Conservation (phyloP, 2,329 filamentous ascomycete species). For the Aspergillus sp. region DNA sequence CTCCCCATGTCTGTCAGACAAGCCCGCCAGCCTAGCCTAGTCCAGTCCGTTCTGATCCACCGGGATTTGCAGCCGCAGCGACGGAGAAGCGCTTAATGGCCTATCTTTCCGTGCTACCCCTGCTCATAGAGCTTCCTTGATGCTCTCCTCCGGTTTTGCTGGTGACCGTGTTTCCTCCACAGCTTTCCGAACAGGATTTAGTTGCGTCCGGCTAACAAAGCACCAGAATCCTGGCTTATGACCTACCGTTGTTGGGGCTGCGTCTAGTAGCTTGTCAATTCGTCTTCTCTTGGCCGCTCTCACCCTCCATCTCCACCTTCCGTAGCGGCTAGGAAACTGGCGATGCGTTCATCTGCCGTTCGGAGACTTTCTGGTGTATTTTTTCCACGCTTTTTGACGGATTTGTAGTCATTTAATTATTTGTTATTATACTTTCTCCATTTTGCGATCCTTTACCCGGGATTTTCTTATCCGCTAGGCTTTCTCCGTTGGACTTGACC, state of each 20-base stretch:
- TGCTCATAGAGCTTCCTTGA: slow-evolving; percentile 5
- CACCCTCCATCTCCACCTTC: slow-evolving; percentile 9
- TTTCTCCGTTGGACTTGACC: not conserved
- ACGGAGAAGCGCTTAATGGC: slow-evolving; percentile 22
- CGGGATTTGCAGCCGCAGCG: slow-evolving; percentile 21
- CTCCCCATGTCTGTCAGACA: slow-evolving; percentile 15
- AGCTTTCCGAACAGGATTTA: slow-evolving; percentile 10
- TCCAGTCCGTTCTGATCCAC: slow-evolving; percentile 15
- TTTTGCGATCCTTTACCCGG: not conserved
- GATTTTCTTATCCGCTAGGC: not conserved
- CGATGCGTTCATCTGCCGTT: slow-evolving; percentile 12
- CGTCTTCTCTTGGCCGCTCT: slow-evolving; percentile 1
- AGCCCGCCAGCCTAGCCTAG: slow-evolving; percentile 13
- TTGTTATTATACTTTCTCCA: not conserved
- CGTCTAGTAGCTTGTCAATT: slow-evolving; percentile 11
- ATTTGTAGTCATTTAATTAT: not conserved
- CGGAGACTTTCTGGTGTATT: slow-evolving; percentile 12
- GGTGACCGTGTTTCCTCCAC: not conserved
- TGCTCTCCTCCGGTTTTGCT: not conserved
- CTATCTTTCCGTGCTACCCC: slow-evolving; percentile 5
- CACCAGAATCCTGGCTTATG: slow-evolving; percentile 13
- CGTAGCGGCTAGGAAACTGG: slow-evolving; percentile 12
- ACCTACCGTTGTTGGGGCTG: slow-evolving; percentile 10
- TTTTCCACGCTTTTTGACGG: not conserved
- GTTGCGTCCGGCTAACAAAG: slow-evolving; percentile 6